Base-by-base conservation (phyloP, 169 alveolate genomes). In the Plasmodium blacklocki region DNA sequence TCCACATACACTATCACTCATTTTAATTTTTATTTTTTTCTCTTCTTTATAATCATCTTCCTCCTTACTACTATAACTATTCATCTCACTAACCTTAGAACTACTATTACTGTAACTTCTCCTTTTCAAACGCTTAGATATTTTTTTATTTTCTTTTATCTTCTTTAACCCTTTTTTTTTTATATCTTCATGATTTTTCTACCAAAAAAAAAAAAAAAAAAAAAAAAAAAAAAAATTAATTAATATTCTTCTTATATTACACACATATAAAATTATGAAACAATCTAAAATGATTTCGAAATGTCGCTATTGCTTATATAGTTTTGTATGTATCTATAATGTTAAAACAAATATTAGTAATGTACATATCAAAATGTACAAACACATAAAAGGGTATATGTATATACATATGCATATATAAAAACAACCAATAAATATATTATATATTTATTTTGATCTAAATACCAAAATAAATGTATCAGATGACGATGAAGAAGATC, bases 161-260 rank as follows among this genome's bases (percentile, higher is more conserved):
- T 63, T 58, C 39, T 32, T 49, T 64, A 21, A 18, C 52, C 26
- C 39, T 29, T 29, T 29, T 29, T 29, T 64, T 76, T 76, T 45
- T 64, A 58, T 50, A 73, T 68, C 23, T 63, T 76, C 89, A 64
- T 63, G 78, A 18, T 76, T 59, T 76, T 76, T 63, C 89, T 76
- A 56, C 68, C 63, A 43, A 76, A 76, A 47, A 58, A 19, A 56
- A 52, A 14, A 15, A 75, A 19, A 47, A 43, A 59, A 32, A 54
- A 43, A 26, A 23, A 15, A 39, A 43, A 63, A 21, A 73, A 64
- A 64, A 64, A 64, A 60, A 60, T 15, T 4, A 18, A n/a, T 11
- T 15, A 18, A 60, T 21, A 21, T 8, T 9, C 1, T 54, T 54
- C 63, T 12, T 9, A 29, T 29, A 29, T 29, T 29, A 29, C 39